A percentile compares a stretch with the other conserved stretches of the same genome.
phyloP scores from a whole-genome alignment of 108 stramenopile species.

The Cyclotella atomus region DNA sequence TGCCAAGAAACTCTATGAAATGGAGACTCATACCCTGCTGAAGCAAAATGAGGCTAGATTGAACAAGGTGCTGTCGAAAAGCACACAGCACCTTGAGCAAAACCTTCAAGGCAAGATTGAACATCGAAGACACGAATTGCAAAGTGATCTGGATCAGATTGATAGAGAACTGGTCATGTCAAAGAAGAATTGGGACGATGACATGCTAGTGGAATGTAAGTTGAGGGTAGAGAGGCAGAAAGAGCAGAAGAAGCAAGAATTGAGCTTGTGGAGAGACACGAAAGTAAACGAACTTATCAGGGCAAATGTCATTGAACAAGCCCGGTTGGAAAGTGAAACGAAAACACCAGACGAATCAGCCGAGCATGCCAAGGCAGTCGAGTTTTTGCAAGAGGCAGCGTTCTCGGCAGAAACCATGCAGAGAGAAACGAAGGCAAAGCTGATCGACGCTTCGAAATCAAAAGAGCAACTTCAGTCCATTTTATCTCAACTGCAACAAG shows the following conservation, averaged over 20 bases:
- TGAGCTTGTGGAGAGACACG: slow-evolving; percentile 16
- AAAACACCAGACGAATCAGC: neutral
- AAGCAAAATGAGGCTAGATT: slow-evolving; percentile 31
- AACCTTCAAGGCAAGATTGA: slow-evolving; percentile 12
- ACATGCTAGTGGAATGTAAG: slow-evolving; percentile 18
- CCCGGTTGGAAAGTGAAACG: neutral
- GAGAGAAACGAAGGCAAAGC: neutral
- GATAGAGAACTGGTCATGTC: slow-evolving; percentile 12
- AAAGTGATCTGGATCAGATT: slow-evolving; percentile 16
- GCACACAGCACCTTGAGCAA: slow-evolving; percentile 14
- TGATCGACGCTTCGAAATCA: neutral
- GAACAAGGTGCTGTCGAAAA: slow-evolving; percentile 10
- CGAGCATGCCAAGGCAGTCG: neutral
- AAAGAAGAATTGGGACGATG: slow-evolving; percentile 31
- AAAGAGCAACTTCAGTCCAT: neutral
- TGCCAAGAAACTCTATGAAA: slow-evolving; percentile 21
- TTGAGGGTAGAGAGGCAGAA: slow-evolving; percentile 15
- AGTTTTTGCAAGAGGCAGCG: neutral
- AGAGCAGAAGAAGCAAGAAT: slow-evolving; percentile 24
- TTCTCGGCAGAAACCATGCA: neutral
- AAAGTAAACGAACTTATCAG: slow-evolving; percentile 31
- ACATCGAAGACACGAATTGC: slow-evolving; percentile 3
- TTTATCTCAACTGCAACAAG: slow-evolving; percentile 5
- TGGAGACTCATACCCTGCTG: slow-evolving; percentile 12
- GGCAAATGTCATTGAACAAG: slow-evolving; percentile 19